Conservation (phyloP, 306 rosid genomes). For the Acacia melanoxylon region DNA sequence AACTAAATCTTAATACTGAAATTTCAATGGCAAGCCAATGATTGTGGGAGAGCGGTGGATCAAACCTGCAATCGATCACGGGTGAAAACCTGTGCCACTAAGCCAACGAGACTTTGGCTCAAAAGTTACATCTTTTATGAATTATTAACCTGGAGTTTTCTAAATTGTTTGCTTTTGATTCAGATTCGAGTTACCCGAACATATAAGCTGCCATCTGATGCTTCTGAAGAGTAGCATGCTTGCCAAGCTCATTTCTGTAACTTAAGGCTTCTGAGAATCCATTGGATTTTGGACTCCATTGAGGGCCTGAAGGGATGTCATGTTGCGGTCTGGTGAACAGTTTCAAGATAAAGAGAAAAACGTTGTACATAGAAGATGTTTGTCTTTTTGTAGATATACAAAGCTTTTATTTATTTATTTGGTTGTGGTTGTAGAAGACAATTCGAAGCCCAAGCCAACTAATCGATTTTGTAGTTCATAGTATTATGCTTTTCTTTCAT, state of each 20-base stretch:
- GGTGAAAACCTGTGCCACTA: too few relatives aligned
- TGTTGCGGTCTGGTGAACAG: slow-evolving; percentile 13
- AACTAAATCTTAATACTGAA: not conserved
- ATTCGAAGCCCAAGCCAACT: not conserved
- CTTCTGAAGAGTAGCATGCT: slow-evolving; percentile 38
- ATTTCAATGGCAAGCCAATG: too few relatives aligned
- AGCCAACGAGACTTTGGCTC: too few relatives aligned
- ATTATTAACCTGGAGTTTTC: slow-evolving; percentile 7
- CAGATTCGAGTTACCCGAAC: slow-evolving; percentile 77
- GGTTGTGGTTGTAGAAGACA: not conserved
- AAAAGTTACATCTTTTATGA: not conserved
- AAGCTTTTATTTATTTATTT: not conserved
- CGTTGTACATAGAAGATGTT: slow-evolving; percentile 26
- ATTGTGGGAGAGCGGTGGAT: too few relatives aligned
- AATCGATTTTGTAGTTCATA: slow-evolving; percentile 1
- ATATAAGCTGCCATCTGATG: slow-evolving; percentile 44
- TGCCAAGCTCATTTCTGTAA: slow-evolving; percentile 15
- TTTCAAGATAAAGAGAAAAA: slow-evolving; percentile 10
- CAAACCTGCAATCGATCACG: too few relatives aligned
- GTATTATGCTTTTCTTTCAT: not conserved
- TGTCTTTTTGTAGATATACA: not conserved
- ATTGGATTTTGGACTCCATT: slow-evolving; percentile 8
- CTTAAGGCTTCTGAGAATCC: slow-evolving; percentile 9
- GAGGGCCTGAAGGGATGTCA: not conserved
- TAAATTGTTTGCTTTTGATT: slow-evolving; percentile 30